Percentiles rank a stretch among this genome's conserved stretches.
phyloP scores from a whole-genome alignment of 805 yeast genomes.

The Komagataella pastoris region DNA sequence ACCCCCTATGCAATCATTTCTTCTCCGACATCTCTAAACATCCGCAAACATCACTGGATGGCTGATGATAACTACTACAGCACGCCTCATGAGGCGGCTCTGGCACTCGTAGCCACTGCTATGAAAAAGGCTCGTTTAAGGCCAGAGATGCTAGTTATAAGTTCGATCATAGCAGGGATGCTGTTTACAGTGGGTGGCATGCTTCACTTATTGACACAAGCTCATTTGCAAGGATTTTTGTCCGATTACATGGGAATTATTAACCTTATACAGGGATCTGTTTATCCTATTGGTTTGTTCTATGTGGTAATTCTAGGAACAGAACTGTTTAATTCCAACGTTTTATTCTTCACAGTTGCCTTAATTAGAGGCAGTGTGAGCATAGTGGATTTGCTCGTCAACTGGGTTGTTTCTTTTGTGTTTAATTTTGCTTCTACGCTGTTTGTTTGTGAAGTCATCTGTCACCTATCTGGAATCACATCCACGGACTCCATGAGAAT shows the following conservation, averaged over 20 bases:
- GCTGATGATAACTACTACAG: slow-evolving; percentile 43
- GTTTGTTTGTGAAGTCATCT: slow-evolving; percentile 52
- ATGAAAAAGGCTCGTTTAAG: slow-evolving; percentile 71
- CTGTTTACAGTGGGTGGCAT: slow-evolving; percentile 63
- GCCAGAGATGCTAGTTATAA: slow-evolving; percentile 42
- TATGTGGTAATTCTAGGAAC: slow-evolving; percentile 66
- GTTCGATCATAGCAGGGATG: slow-evolving; percentile 58
- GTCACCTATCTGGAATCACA: slow-evolving; percentile 41
- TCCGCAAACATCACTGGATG: slow-evolving; percentile 7
- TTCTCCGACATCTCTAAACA: not conserved
- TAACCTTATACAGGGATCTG: slow-evolving; percentile 41
- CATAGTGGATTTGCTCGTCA: slow-evolving; percentile 43
- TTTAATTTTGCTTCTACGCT: slow-evolving; percentile 52
- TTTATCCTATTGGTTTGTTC: slow-evolving; percentile 61
- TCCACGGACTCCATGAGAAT: slow-evolving; percentile 22
- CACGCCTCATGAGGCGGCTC: slow-evolving; percentile 70
- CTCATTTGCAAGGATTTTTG: slow-evolving; percentile 30
- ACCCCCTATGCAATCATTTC: slow-evolving; percentile 1
- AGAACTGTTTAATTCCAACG: slow-evolving; percentile 65
- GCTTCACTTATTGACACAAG: slow-evolving; percentile 44
- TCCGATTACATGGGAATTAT: slow-evolving; percentile 37
- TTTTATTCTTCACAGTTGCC: slow-evolving; percentile 60
- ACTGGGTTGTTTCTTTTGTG: slow-evolving; percentile 58
- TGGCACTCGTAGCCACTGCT: slow-evolving; percentile 75
- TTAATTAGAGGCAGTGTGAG: slow-evolving; percentile 58